These are phyloP conservation scores for Dittrichia graveolens DNA, from an alignment of 129 eudicot genomes.

Conservation along the genomic window DNA sequence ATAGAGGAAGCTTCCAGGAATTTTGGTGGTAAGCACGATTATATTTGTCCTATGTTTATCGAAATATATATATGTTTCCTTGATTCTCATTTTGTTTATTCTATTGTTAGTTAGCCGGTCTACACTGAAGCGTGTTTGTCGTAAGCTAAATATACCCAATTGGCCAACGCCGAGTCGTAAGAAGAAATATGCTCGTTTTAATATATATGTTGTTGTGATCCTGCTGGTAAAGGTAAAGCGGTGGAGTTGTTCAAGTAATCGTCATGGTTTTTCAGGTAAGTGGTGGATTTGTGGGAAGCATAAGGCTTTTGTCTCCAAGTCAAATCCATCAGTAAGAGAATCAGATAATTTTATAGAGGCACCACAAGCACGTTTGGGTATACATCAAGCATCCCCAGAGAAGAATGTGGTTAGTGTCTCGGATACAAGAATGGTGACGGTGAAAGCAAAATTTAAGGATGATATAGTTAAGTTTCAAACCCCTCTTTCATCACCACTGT, in stretches of 20 bases:
- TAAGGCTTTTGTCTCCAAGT: not conserved
- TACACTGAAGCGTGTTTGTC: slow-evolving; percentile 24
- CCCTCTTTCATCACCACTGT: slow-evolving; percentile 26
- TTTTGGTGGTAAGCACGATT: not conserved
- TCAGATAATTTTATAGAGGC: not conserved
- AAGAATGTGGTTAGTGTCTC: not conserved
- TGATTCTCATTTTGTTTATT: not conserved
- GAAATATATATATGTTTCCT: no score
- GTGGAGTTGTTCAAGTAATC: slow-evolving; percentile 22
- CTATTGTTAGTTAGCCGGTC: slow-evolving; percentile 27
- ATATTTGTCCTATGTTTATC: not conserved
- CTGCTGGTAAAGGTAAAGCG: slow-evolving; percentile 16
- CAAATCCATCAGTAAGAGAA: slow-evolving; percentile 1
- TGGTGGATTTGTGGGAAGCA: slow-evolving; percentile 26
- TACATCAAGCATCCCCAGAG: slow-evolving; percentile 17
- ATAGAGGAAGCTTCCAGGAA: not conserved
- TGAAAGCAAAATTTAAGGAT: slow-evolving; percentile 27
- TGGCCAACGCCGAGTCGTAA: slow-evolving; percentile 15
- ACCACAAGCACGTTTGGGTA: not conserved
- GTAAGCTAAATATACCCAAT: slow-evolving; percentile 8
- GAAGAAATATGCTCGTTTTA: not conserved
- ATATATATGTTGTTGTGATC: slow-evolving; percentile 5
- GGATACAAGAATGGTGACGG: no score
- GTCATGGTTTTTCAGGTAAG: slow-evolving; percentile 19
- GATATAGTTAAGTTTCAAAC: slow-evolving; percentile 30